Base-by-base conservation (phyloP, 192 early-diverging fungal species). In the Phycomyces blakesleeanus region DNA sequence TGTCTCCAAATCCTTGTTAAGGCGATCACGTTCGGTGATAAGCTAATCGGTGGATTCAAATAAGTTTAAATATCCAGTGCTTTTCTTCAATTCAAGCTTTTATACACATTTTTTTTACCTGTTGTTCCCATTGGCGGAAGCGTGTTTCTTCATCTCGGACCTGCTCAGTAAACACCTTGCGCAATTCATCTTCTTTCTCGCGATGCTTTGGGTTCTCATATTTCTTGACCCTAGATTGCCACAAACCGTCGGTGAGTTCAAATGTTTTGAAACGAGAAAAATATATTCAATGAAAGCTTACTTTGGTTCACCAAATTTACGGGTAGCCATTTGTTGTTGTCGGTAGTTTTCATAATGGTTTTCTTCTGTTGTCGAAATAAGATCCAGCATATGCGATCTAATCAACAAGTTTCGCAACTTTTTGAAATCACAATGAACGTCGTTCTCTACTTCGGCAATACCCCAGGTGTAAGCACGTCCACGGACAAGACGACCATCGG, bases 81-180 rank as follows among this genome's bases (percentile, higher is more conserved):
- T 37, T 62, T 68, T 29, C 34, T 39, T 29, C 25, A 14, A 1
- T 18, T 14, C 24, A 34, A 55, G 21, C 6, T 15, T n/a, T 34
- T 29, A 14, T 29, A 14, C n/a, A n/a, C n/a, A 37, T 29, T 29
- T n/a, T 40, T 73, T 64, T 47, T 61, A 75, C 72, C 64, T 85
- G 79, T 74, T 98, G 95, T 76, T 98, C 97, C 97, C 97, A 99
- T 66, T 95, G 89, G 61, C 96, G 88, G 87, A 99, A 99, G 54
- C 95, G 80, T 81, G 91, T 94, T 81, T 99, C 97, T 77, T 99
- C 96, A 61, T 89, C 72, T 59, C 93, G 86, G 54, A 98, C 97
- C 78, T 98, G 96, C 74, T 99, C 96, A 21, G 96, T 97, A 73
- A 99, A 99, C 51, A 93, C 85, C 72, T 94, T 93, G 66, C 96